A percentile compares a stretch with the other conserved stretches of the same genome.
Evolutionary conservation across 108 stramenopile species (phyloP).

Genomic region (Ochromonas danica): DNA sequence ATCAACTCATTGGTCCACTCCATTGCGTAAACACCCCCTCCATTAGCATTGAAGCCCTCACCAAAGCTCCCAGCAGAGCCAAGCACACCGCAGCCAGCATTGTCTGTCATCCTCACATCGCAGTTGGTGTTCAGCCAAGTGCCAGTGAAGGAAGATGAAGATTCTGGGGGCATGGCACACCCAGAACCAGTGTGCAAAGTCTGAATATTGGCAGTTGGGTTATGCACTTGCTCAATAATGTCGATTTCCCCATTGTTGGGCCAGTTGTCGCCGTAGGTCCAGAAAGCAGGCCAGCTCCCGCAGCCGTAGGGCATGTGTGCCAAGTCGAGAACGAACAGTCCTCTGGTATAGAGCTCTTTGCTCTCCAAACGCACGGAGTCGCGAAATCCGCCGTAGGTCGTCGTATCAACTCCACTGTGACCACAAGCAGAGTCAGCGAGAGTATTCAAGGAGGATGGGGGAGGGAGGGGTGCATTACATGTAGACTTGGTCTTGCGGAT

Average conservation of each 20-base stretch:
- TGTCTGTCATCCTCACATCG: not conserved
- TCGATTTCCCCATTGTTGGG: slow-evolving; percentile 30
- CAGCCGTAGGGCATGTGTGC: slow-evolving; percentile 21
- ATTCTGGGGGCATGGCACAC: not conserved
- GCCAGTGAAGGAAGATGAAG: slow-evolving; percentile 11
- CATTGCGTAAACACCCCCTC: slow-evolving; percentile 9
- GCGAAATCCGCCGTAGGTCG: too few relatives aligned
- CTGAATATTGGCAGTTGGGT: not conserved
- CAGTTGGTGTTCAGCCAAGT: slow-evolving; percentile 2
- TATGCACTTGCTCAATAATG: slow-evolving; percentile 9
- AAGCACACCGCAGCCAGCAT: slow-evolving; percentile 3
- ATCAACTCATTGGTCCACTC: not conserved
- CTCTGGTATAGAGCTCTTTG: too few relatives aligned
- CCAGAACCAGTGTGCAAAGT: slow-evolving; percentile 23
- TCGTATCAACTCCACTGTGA: too few relatives aligned
- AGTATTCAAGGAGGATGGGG: too few relatives aligned
- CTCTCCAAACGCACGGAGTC: too few relatives aligned
- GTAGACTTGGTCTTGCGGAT: too few relatives aligned
- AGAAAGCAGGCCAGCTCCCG: slow-evolving; percentile 10
- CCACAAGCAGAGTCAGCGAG: too few relatives aligned
- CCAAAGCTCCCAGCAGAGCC: not conserved
- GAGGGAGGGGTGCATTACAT: too few relatives aligned
- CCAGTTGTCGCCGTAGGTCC: slow-evolving; percentile 1
- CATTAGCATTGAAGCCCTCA: not conserved
- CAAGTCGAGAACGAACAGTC: slow-evolving; percentile 25